Base-by-base conservation (phyloP, 177 flowering plant genomes). In the Vitis hybrid region DNA sequence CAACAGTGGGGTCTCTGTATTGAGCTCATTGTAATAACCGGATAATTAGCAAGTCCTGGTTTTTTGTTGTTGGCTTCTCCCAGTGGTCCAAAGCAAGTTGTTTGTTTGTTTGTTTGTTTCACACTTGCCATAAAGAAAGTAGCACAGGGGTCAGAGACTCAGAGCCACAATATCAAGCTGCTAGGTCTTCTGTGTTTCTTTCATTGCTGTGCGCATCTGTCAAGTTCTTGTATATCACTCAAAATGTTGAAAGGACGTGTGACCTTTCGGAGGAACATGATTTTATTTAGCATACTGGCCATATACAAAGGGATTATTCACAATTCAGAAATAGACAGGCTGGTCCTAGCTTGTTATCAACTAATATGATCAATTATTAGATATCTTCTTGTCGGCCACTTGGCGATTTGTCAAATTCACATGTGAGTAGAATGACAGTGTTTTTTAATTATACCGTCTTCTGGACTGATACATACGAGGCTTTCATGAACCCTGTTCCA, bases 271-370 rank as follows among this genome's bases (percentile, higher is more conserved):
- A 40, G 46, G 46, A 40, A 40, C 46, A 40, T 40, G 46, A 6
- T 40, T 40, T 5, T 7, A 40, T 40, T 40, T 40, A 40, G 46
- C 46, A 40, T 40, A 40, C 7, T 40, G 46, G 1, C 46, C 46
- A 40, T 7, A 40, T 40, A 40, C 6, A 16, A 10, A 7, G 16
- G 16, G 10, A 56, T 2, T 56, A 16, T 19, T 48, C 3, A 32
- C 8, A 54, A 9, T 10, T 52, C 30, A 50, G 60, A 66, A 66
- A 32, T 56, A n/a, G 69, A 55, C 69, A 56, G 50, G 49, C 46
- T 52, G 14, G 52, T 35, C 12, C 21, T 66, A 55, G 61, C 60
- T 59, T 40, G 13, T 7, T 68, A 49, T 68, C 52, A 18, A 48
- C 63, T 21, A 68, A 49, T 19, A 8, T 68, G n/a, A 21, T 49